phyloP scores from a whole-genome alignment of 2,329 filamentous ascomycete species.

The Trichoderma gracile region DNA sequence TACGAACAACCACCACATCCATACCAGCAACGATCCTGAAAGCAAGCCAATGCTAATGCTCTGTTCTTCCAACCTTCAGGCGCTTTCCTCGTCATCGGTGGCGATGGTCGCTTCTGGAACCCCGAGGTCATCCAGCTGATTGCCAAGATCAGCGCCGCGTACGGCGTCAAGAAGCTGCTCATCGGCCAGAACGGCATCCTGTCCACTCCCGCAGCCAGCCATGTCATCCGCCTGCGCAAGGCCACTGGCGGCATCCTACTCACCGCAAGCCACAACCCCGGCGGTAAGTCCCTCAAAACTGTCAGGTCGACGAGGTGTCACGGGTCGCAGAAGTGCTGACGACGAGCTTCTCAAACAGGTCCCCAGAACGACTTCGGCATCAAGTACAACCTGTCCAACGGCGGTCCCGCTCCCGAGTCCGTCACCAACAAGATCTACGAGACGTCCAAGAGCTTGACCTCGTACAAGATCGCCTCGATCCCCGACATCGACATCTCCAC shows the following conservation, averaged over 20 bases:
- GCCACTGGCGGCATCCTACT: slow-evolving; percentile 95
- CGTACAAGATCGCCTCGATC: slow-evolving; percentile 89
- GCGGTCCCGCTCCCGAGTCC: slow-evolving; percentile 90
- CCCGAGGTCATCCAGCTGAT: slow-evolving; percentile 95
- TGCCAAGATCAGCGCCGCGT: slow-evolving; percentile 93
- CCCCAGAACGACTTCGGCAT: slow-evolving; percentile 96
- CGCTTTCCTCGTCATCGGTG: slow-evolving; percentile 91
- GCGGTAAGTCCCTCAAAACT: slow-evolving; percentile 62
- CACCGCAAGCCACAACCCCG: slow-evolving; percentile 97
- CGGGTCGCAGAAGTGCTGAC: background rate
- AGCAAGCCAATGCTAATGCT: slow-evolving; percentile 24
- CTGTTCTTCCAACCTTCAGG: slow-evolving; percentile 38
- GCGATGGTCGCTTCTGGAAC: slow-evolving; percentile 97
- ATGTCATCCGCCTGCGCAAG: slow-evolving; percentile 91
- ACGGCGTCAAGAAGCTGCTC: slow-evolving; percentile 97
- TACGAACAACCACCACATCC: slow-evolving; percentile 35
- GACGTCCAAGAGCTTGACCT: slow-evolving; percentile 81
- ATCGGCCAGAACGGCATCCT: slow-evolving; percentile 96
- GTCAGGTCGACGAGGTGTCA: too few relatives aligned
- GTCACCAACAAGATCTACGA: slow-evolving; percentile 99
- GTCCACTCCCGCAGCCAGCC: slow-evolving; percentile 92
- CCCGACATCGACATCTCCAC: slow-evolving; percentile 81
- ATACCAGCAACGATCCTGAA: too few relatives aligned
- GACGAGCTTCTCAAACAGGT: slow-evolving; percentile 52
- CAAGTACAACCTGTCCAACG: slow-evolving; percentile 98